Evolutionary conservation across 208 protist genomes (phyloP).

Genomic region (Crithidia thermophila): DNA sequence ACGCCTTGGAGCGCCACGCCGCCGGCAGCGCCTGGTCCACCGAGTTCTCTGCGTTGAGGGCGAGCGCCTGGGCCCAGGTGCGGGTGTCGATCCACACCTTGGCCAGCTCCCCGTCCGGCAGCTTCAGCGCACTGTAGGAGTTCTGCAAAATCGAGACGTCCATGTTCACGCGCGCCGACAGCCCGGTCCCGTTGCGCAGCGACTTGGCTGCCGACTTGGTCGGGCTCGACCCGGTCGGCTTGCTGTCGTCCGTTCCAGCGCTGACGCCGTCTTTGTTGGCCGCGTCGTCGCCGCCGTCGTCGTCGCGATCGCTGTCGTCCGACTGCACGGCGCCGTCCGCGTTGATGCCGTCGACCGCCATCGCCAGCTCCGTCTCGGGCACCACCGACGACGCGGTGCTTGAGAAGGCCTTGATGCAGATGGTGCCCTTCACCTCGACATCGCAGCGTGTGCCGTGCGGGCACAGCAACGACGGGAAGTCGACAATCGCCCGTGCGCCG

Average conservation of each 20-base stretch:
- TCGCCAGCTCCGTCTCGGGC: constrained; percentile 3
- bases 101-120: constrained; percentile 49
- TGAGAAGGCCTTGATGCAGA: constrained; percentile 81
- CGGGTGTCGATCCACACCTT: constrained; percentile 83
- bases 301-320: background rate
- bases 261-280: background rate
- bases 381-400: constrained; percentile 36
- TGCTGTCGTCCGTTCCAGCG: background rate
- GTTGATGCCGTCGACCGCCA: background rate
- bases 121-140: constrained; percentile 45
- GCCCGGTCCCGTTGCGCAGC: background rate
- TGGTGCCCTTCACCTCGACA: constrained; percentile 52
- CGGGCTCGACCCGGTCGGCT: background rate
- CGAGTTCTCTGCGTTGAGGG: constrained; percentile 52
- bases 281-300: constrained; percentile 15
- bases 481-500: constrained; percentile 53
- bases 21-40: constrained; percentile 78
- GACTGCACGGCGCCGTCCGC: background rate
- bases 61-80: constrained; percentile 73
- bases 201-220: background rate
- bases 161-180: constrained; percentile 5
- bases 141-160: constrained; percentile 53
- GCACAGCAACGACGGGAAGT: constrained; percentile 80
- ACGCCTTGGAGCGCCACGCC: constrained; percentile 84
- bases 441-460: constrained; percentile 72